Base-by-base conservation (phyloP, 2,329 filamentous ascomycete genomes). In the Eutypa lata region DNA sequence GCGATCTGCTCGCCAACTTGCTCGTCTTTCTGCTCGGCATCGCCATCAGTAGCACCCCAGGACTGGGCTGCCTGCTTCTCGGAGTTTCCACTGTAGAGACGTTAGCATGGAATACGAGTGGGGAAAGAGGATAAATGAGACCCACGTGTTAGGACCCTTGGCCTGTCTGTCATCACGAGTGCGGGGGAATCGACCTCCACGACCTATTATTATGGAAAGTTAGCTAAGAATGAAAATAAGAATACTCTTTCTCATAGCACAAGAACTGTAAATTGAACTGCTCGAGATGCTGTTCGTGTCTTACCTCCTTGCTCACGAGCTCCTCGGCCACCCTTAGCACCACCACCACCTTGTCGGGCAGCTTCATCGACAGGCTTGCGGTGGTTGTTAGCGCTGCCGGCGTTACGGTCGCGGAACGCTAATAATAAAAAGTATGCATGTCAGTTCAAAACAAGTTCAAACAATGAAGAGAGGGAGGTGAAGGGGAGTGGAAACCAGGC, bases 371-470 rank as follows among this genome's bases (percentile, higher is more conserved):
- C 87, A 64, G 87, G 78, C 75, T 89, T 89, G 73, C 79, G 81
- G 67, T 91, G 90, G 84, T 97, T 97, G 81, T 83, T 87, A 68
- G 83, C 81, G 70, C 84, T 81, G 65, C 91, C 92, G 70, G 87
- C 90, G 69, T 84, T 85, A 71, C 89, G 89, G 79, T 96, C 91
- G 73, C 90, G 90, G 87, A 91, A 94, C 71, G 90, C 92, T 96
- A 66, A 24, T 53, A 26, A 28, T 35, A 50, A 28, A 35, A 50
- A 52, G 51, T 42, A 44, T 18, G 45, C 42, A 40, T 33, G 53
- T 57, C 54, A 51, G 49, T 52, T 64, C 52, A 60, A n/a, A 55
- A 47, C 54, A 43, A 52, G 37, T 38, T 50, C 47, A 53, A 50
- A n/a, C 19, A 44, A 40, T 37, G 14, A 22, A 47, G 49, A 14